Evolutionary conservation across 257 asterid genomes (phyloP).

Genomic region (Fraxinus quadrangulata): DNA sequence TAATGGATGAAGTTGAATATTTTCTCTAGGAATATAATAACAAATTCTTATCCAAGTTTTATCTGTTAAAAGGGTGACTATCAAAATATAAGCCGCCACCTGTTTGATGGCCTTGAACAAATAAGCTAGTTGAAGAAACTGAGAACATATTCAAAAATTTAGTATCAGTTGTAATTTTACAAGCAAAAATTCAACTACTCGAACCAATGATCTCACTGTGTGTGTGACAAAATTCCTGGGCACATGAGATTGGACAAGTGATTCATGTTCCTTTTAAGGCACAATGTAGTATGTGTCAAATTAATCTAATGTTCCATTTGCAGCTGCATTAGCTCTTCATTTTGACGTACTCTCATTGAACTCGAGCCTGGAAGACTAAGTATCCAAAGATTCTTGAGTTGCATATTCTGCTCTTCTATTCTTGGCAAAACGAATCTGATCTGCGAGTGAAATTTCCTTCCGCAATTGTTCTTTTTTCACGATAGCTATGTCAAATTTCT

Average conservation of each 20-base stretch:
- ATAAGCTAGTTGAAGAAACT: not conserved
- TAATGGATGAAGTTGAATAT: not conserved
- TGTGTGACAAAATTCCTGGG: too few species aligned
- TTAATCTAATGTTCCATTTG: not conserved
- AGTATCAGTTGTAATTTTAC: not conserved
- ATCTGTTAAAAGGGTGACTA: not conserved
- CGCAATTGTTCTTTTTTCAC: slow-evolving; percentile 38
- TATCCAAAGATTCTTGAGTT: slow-evolving; percentile 31
- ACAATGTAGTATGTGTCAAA: not conserved
- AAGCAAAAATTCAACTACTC: not conserved
- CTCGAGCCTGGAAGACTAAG: not conserved
- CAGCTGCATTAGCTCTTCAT: not conserved
- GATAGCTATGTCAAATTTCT: slow-evolving; percentile 51
- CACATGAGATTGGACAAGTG: not conserved
- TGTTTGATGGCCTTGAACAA: not conserved
- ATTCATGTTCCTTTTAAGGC: not conserved
- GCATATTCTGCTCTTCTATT: slow-evolving; percentile 46
- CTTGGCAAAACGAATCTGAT: slow-evolving; percentile 81
- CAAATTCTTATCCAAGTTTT: not conserved
- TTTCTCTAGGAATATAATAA: not conserved
- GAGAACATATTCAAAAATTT: not conserved
- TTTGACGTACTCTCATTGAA: slow-evolving; percentile 6
- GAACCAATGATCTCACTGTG: not conserved
- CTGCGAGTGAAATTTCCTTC: slow-evolving; percentile 61
- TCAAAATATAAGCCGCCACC: not conserved